These are phyloP conservation scores for Alternaria novae-zelandiae DNA, from an alignment of 2,329 filamentous ascomycete species.

Conservation along the genomic window DNA sequence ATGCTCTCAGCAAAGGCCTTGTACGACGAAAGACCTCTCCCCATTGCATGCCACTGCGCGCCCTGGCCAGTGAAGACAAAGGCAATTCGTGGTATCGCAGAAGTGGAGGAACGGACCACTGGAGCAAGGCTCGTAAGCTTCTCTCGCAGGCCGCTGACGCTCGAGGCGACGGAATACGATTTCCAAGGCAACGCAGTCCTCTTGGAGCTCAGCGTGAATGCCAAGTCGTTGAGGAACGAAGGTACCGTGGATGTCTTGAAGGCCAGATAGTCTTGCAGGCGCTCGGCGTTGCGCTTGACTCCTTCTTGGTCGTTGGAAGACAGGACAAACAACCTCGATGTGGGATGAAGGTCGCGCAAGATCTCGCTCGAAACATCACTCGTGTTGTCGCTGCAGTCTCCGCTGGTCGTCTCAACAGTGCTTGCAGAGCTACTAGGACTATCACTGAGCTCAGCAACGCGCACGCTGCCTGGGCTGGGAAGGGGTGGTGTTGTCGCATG, in stretches of 20 bases:
- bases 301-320: slow-evolving; percentile 13
- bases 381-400: not conserved
- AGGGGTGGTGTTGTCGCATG: slow-evolving; percentile 23
- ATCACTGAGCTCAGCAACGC: not conserved
- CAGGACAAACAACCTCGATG: not conserved
- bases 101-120: slow-evolving; percentile 7
- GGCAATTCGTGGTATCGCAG: slow-evolving; percentile 16
- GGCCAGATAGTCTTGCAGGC: slow-evolving; percentile 7
- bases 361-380: slow-evolving; percentile 9
- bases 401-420: not conserved
- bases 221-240: slow-evolving; percentile 2
- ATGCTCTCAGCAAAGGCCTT: slow-evolving; percentile 1
- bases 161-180: slow-evolving; percentile 3
- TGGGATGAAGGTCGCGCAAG: not conserved
- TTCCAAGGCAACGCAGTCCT: slow-evolving; percentile 6
- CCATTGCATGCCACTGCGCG: slow-evolving; percentile 44
- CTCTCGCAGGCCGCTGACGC: not conserved
- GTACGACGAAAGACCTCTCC: slow-evolving; percentile 6
- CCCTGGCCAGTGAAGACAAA: slow-evolving; percentile 45
- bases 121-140: not conserved
- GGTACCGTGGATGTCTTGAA: not conserved
- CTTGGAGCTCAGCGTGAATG: slow-evolving; percentile 7
- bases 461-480: slow-evolving; percentile 10
- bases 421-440: slow-evolving; percentile 3
- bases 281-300: slow-evolving; percentile 5